Conservation (phyloP, 495 filamentous ascomycete species). For the Lichina pygmaea region DNA sequence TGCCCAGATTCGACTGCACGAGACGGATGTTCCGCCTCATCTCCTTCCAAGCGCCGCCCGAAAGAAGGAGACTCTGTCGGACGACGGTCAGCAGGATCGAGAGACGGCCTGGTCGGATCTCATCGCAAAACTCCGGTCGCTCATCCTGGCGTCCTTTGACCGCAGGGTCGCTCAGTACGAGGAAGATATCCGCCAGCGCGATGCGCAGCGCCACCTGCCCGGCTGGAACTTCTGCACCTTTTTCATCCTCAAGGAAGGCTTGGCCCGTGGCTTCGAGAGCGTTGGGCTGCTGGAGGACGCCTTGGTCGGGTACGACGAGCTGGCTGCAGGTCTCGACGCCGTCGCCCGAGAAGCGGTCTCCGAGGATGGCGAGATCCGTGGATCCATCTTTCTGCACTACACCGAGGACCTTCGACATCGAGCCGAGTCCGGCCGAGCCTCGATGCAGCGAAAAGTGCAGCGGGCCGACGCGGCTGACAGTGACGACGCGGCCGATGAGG, state of each 20-base stretch:
- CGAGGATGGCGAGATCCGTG: conserved; percentile 27
- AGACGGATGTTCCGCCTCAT: conserved; percentile 8
- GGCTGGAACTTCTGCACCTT: conserved; percentile 99
- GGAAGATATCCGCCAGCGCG: conserved; percentile 85
- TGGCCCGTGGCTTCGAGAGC: conserved; percentile 83
- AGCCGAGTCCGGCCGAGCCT: not conserved
- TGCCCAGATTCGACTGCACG: conserved; percentile 54
- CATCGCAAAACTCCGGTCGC: conserved; percentile 58
- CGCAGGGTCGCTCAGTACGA: conserved; percentile 80
- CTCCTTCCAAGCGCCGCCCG: conserved; percentile 7
- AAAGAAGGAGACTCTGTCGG: conserved; percentile 9
- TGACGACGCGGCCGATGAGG: conserved; percentile 11
- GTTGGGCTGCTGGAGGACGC: conserved; percentile 92
- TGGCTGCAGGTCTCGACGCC: conserved; percentile 59
- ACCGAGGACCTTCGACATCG: conserved; percentile 32
- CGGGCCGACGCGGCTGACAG: not conserved
- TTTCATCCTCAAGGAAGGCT: conserved; percentile 86
- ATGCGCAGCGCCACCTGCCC: conserved; percentile 62
- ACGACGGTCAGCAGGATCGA: conserved; percentile 39
- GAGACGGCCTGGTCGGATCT: conserved; percentile 59
- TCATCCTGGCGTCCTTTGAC: conserved; percentile 78
- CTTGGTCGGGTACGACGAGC: conserved; percentile 73
- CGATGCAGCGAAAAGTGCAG: not conserved
- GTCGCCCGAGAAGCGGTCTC: conserved; percentile 48
- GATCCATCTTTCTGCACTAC: conserved; percentile 33